Conservation (phyloP, 106 monocot species). For the Acorus calamus region DNA sequence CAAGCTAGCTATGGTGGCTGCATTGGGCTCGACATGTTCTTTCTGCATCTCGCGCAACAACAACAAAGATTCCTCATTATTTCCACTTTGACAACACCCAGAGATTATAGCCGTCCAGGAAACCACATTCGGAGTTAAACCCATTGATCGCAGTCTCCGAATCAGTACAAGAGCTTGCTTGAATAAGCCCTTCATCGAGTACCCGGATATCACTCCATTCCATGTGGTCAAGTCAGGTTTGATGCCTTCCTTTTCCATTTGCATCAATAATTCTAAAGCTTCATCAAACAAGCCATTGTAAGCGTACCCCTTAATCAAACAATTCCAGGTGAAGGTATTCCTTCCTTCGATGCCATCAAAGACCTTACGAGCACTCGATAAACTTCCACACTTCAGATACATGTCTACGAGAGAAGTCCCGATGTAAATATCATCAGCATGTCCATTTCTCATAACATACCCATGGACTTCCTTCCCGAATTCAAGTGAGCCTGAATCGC, state of each 20-base stretch:
- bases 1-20: constrained; percentile 24
- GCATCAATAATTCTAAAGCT: constrained; percentile 34
- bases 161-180: constrained; percentile 34
- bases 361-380: constrained; percentile 25
- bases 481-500: constrained; percentile 13
- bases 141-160: constrained; percentile 21
- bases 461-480: constrained; percentile 43
- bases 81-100: constrained; percentile 42
- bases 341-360: constrained; percentile 29
- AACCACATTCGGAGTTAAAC: constrained; percentile 42
- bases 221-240: constrained; percentile 48
- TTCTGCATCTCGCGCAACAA: constrained; percentile 37
- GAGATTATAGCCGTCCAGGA: constrained; percentile 68
- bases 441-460: constrained; percentile 27
- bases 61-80: constrained; percentile 25
- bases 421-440: constrained; percentile 25
- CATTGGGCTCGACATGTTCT: constrained; percentile 33
- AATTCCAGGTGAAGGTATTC: constrained; percentile 55
- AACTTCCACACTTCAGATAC: constrained; percentile 47
- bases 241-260: constrained; percentile 37
- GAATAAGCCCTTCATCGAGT: constrained; percentile 30
- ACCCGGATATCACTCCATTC: constrained; percentile 53
- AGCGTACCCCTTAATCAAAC: constrained; percentile 42
- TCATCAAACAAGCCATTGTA: constrained; percentile 25
- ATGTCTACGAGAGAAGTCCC: constrained; percentile 54